Base-by-base conservation (phyloP, 306 rosid genomes). In the Clitoria ternatea region DNA sequence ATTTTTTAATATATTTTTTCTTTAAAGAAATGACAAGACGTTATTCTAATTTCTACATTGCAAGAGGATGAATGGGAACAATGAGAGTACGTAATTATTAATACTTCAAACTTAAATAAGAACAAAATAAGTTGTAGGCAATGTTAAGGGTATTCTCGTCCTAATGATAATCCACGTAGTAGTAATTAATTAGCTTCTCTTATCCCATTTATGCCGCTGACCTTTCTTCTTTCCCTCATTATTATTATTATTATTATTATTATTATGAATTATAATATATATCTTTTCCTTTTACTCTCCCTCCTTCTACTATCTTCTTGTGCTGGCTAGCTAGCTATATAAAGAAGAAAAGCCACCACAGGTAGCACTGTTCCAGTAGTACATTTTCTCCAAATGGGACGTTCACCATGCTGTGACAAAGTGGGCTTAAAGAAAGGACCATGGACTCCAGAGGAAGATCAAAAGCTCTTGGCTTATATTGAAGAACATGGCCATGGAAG, bases 361-460 rank as follows among this genome's bases (percentile, higher is more conserved):
- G 57, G 50, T 37, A 64, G 67, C 15, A 44, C 54, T 55, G 23
- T 61, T 68, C 27, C 48, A n/a, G n/a, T n/a, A n/a, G n/a, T n/a
- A n/a, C n/a, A 24, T 18, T 11, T 43, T 55, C 44, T 64, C 35
- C 42, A 84, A 78, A 92, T 93, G 98, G 98, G 98, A 33, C 79
- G 98, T 81, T 87, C 98, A 47, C 98, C 98, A 24, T 93, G 98
- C 83, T 93, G 97, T 63, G 98, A 90, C 80, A 93, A 90, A 57
- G 92, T 88, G 33, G 98, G 98, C 10, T 81, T 93, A 61, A 93
- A 93, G 92, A 93, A 90, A 84, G 98, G 98, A n/a, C 98, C 98
- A 11, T 93, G 98, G 98, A 93, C 97, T 24, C 96, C 98, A 1
- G 97, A 93, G 67, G 98, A 93, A 84, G 98, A 93, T 74, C 98